phyloP scores from a whole-genome alignment of 1,284 basidiomycete species.

The Cryptococcus sp. region DNA sequence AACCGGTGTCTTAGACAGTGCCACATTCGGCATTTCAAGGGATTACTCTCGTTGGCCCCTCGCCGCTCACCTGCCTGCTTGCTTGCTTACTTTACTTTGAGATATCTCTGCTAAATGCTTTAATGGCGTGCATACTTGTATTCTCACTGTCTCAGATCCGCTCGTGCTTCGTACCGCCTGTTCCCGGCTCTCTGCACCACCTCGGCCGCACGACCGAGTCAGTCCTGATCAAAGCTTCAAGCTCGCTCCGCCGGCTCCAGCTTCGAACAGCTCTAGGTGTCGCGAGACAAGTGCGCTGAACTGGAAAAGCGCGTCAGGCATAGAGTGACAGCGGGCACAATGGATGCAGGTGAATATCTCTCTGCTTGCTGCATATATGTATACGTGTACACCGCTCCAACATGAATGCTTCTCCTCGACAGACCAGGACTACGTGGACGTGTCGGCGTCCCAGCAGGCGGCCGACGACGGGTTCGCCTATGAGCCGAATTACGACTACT shows the following conservation, averaged over 20 bases:
- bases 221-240: too few relatives aligned
- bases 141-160: too few relatives aligned
- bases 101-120: too few relatives aligned
- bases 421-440: conserved; percentile 18
- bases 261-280: too few relatives aligned
- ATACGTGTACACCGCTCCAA: conserved; percentile 23
- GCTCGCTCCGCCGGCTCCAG: too few relatives aligned
- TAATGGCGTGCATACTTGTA: too few relatives aligned
- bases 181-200: not conserved
- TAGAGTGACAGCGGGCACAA: conserved; percentile 17
- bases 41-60: too few relatives aligned
- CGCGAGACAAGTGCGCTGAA: not conserved
- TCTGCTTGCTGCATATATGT: conserved; percentile 3
- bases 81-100: conserved; percentile 2
- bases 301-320: not conserved
- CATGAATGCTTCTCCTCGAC: conserved; percentile 18
- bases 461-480: conserved; percentile 37
- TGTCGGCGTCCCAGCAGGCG: conserved; percentile 5
- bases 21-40: conserved; percentile 5
- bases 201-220: too few relatives aligned
- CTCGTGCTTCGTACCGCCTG: not conserved
- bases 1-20: not conserved
- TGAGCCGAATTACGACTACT: conserved; percentile 39
- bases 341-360: conserved; percentile 50
- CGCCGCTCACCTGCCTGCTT: not conserved